Evolutionary conservation across 2,329 filamentous ascomycete species (phyloP), one percentile per base, ranked within the genome.

Genomic region (Ophiocordyceps polyrhachis-furcata): DNA sequence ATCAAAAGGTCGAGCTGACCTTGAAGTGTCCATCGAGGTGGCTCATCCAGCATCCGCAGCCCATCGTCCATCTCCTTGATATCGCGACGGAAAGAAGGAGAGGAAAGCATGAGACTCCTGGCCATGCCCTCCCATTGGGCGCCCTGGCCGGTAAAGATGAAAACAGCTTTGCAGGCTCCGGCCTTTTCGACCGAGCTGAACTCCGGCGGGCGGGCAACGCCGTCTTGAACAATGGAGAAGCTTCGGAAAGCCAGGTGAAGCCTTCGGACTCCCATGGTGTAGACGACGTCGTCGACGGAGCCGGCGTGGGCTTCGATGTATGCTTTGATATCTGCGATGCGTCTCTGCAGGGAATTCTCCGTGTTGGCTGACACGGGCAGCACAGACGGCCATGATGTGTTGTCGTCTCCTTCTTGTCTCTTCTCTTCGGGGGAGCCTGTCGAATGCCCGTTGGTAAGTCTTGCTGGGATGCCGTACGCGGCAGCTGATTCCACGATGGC

Each of bases 101-200:
- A 49, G 12, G 31, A 4, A 9, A 47, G 42, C 12, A 49, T 44
- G 8, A 54, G 49, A 35, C 52, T 45, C 17, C 47, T 51, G 2
- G 49, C 51, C 52, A 52, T 55, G 21, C 47, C 48, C 32, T 47
- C 43, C 52, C 55, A 57, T 41, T 57, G 55, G 3, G 55, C 55
- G 28, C 55, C 55, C 43, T 57, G 55, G 3, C 55, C 55, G 3
- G 54, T 56, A 45, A 58, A 58, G 25, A 57, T 48, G 67, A 69
- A 43, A 4, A 23, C 38, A 19, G 20, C 38, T 23, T 40, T 40
- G 11, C 38, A 6, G 38, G 3, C 11, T 23, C 65, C 52, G 23
- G 54, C 20, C 23, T 20, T 32, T 12, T 29, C 23, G 41, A 43
- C 17, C 3, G 17, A 9, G 17, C 41, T 29, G 17, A 43, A 31